Conservation (phyloP, 441 rosid species). For the Arabidopsis hybrid region DNA sequence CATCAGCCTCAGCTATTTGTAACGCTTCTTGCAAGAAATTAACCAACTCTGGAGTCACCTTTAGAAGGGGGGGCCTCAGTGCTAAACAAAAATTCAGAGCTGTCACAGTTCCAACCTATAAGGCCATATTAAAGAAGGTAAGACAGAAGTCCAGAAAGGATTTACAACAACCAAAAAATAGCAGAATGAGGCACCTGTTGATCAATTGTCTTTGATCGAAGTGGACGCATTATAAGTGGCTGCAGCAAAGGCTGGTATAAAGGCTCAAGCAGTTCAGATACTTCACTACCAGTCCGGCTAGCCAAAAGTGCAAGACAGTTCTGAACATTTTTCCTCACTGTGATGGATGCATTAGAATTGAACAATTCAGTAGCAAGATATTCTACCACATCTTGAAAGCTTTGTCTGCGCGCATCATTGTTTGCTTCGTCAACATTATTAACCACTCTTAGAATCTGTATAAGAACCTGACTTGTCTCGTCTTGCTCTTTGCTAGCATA, state of each 20-base stretch:
- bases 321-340: conserved; percentile 95
- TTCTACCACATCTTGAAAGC: conserved; percentile 92
- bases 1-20: conserved; percentile 99
- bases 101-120: conserved; percentile 94
- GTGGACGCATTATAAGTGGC: conserved; percentile 89
- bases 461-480: conserved; percentile 98
- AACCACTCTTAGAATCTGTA: conserved; percentile 95
- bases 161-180: conserved; percentile 31
- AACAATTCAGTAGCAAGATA: conserved; percentile 96
- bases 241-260: conserved; percentile 92
- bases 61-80: conserved; percentile 97
- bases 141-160: conserved; percentile 40
- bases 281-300: conserved; percentile 98
- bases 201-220: conserved; percentile 92
- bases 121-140: conserved; percentile 45
- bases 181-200: conserved; percentile 77
- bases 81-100: conserved; percentile 97
- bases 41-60: conserved; percentile 92
- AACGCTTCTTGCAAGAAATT: conserved; percentile 97
- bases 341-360: conserved; percentile 85
- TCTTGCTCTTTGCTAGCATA: conserved; percentile 97
- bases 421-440: conserved; percentile 97
- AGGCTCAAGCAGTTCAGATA: conserved; percentile 94
- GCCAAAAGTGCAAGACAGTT: conserved; percentile 97
- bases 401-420: conserved; percentile 86